phyloP scores from a whole-genome alignment of 148 eudicot genomes.

The Chenopodium quinoa region DNA sequence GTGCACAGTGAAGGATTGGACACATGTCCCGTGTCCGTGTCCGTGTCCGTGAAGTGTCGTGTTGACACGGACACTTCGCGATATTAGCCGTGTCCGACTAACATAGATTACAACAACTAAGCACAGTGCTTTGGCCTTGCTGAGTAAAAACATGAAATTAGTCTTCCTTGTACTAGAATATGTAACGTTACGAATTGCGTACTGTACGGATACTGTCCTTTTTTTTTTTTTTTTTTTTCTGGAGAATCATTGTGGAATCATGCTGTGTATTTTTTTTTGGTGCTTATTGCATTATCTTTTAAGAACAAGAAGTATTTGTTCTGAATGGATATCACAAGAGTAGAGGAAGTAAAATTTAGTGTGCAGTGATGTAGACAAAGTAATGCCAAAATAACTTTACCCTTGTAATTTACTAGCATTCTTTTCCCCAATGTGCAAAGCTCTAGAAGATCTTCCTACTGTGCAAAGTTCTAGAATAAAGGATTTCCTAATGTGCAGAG shows the following conservation, averaged over 20 bases:
- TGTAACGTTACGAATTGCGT: not conserved
- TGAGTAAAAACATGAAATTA: conserved; percentile 2
- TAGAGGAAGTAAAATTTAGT: no score
- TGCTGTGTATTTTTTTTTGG: not conserved
- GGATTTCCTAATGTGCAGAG: not conserved
- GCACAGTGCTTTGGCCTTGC: not conserved
- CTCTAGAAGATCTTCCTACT: not conserved
- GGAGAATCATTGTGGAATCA: not conserved
- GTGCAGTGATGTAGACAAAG: not conserved
- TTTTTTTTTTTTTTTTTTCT: not conserved
- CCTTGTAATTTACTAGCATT: not conserved
- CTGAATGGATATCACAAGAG: not conserved
- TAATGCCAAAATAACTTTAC: not conserved
- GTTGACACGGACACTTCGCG: no score
- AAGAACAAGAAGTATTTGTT: no score
- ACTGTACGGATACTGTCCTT: not conserved
- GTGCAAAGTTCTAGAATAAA: not conserved
- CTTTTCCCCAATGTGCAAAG: not conserved
- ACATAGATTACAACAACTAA: no score
- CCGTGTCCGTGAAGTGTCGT: no score
- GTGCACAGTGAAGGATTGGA: no score
- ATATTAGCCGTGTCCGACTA: no score
- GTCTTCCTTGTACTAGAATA: not conserved
- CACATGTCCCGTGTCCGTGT: no score
- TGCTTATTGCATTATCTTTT: not conserved